A percentile compares a stretch with the other conserved stretches of the same genome.
Conservation (phyloP, 2,329 filamentous ascomycete genomes). For the Cryphonectria nitschkei region DNA sequence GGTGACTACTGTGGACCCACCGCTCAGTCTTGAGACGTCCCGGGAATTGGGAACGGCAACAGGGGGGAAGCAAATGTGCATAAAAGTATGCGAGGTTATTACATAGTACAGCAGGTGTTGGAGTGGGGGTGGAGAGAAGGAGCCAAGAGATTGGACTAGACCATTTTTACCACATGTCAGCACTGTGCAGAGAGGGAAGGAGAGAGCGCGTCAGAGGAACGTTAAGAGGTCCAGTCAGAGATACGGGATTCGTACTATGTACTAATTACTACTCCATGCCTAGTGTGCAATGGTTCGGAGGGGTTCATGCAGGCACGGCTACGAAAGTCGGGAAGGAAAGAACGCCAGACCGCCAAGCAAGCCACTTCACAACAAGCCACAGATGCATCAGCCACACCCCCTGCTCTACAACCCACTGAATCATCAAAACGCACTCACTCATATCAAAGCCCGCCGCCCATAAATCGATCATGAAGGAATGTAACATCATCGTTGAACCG, state of each 20-base stretch:
- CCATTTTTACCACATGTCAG: background rate
- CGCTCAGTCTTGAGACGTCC: background rate
- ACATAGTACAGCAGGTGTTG: background rate
- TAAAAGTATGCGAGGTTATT: background rate
- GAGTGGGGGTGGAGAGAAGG: background rate
- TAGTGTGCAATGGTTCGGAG: background rate
- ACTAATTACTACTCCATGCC: background rate
- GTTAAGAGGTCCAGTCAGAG: background rate
- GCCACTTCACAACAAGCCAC: background rate
- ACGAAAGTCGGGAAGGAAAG: background rate
- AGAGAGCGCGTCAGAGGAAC: background rate
- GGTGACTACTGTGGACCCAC: background rate
- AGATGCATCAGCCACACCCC: background rate
- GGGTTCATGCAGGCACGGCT: background rate
- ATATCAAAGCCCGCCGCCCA: background rate
- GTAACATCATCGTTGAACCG: background rate
- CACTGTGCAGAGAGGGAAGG: background rate
- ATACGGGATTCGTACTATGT: background rate
- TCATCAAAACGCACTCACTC: background rate
- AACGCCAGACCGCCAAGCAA: background rate
- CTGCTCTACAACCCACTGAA: background rate
- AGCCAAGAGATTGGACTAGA: no score
- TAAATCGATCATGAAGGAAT: background rate
- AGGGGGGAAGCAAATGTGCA: background rate
- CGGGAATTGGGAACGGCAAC: constrained; percentile 20